Evolutionary conservation across 768 basidiomycete genomes (phyloP), one percentile per base, ranked within the genome.

Genomic region (Plicaturopsis crispa): DNA sequence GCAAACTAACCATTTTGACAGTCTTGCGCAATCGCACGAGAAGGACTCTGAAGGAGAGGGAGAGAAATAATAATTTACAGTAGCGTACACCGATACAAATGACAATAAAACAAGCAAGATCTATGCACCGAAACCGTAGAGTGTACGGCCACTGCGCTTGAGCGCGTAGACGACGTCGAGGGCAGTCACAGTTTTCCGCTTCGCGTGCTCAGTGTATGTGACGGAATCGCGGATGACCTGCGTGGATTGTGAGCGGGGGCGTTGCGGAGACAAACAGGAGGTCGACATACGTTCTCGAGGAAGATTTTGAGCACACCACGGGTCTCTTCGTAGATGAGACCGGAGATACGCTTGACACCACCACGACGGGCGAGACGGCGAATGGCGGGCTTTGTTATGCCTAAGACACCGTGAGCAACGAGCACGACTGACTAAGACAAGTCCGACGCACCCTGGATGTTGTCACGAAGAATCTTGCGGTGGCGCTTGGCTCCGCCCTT

Each of bases 121-220:
- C 67, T 75, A 89, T 63, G 84, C 85, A 60, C 88, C 88, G 71
- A 92, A 90, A 66, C 89, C 91, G 57, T 93, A 94, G 21, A 94
- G 78, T 12, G 89, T 93, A 48, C 89, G 80, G 18, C 84, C 85
- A 34, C 82, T 85, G 24, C 85, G 79, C 63, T 88, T 87, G 34
- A 89, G 73, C 5, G 86, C 85, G 48, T 88, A 89, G 10, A 88
- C 85, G 22, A 89, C 93, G 55, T 97, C 93, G 48, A 97, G 84
- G 1, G 93, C 90, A 34, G 92, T 94, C 34, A 94, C 91, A 19
- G 90, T 92, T 66, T 88, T 89, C 58, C 89, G 73, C 68, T 97
- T 97, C 28, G 92, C 92, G 65, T 97, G 92, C 63, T 97, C 92
- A 38, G 92, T 96, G 79, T 97, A 96, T 62, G 92, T 96, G 50